phyloP scores from a whole-genome alignment of 176 grass and related monocot genomes.

The Triticum turgidum region DNA sequence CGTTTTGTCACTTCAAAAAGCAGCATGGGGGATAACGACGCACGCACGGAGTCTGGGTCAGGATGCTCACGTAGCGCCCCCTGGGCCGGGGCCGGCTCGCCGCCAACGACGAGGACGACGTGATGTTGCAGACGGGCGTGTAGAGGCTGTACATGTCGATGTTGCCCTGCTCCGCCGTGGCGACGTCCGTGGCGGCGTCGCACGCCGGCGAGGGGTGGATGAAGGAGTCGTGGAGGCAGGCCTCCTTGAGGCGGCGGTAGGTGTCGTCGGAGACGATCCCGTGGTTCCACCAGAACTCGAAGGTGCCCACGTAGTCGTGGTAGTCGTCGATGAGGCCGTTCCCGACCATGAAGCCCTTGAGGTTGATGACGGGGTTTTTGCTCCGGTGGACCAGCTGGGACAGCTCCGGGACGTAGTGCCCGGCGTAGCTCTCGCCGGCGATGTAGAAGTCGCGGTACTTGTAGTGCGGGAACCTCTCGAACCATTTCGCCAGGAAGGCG shows the following conservation, averaged over 20 bases:
- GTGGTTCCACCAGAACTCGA: constrained; percentile 66
- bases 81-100: not conserved
- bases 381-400: constrained; percentile 31
- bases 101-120: not conserved
- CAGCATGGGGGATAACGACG: not conserved
- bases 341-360: constrained; percentile 50
- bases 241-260: not conserved
- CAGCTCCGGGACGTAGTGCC: constrained; percentile 38
- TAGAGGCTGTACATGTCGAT: constrained; percentile 54
- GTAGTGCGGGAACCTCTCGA: constrained; percentile 59
- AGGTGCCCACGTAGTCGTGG: constrained; percentile 21
- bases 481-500: constrained; percentile 51
- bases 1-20: not conserved
- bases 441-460: constrained; percentile 72
- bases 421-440: constrained; percentile 67
- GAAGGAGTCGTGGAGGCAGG: constrained; percentile 34
- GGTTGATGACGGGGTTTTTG: constrained; percentile 20
- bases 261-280: constrained; percentile 47
- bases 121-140: constrained; percentile 36
- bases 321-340: constrained; percentile 50
- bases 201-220: constrained; percentile 19
- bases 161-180: constrained; percentile 33
- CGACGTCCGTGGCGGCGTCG: not conserved
- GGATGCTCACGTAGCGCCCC: constrained; percentile 26
- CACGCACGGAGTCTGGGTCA: not conserved